Percentiles rank a stretch among this genome's conserved stretches.
Conservation (phyloP, 2,329 filamentous ascomycete genomes). For the Dactylonectria estremocensis region DNA sequence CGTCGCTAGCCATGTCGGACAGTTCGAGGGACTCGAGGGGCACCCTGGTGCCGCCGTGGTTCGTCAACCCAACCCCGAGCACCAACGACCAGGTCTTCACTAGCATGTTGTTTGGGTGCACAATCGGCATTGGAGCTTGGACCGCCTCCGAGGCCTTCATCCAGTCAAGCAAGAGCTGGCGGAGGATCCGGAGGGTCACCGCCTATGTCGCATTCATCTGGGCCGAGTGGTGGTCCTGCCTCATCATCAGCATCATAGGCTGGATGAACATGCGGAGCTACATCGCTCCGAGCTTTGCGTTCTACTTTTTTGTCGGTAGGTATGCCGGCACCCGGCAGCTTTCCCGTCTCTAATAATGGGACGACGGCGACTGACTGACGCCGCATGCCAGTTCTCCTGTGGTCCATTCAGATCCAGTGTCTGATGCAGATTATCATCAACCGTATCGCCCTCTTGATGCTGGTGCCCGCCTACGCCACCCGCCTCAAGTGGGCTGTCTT, state of each 20-base stretch:
- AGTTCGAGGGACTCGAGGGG: too few relatives aligned
- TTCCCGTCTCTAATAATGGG: too few relatives aligned
- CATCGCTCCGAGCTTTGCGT: constrained; percentile 51
- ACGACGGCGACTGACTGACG: constrained; percentile 17
- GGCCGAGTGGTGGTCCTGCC: constrained; percentile 41
- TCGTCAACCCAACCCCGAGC: too few relatives aligned
- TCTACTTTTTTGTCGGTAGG: constrained; percentile 45
- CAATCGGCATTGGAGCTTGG: too few relatives aligned
- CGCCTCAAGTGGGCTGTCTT: constrained; percentile 61
- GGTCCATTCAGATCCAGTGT: constrained; percentile 57
- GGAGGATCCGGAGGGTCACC: constrained; percentile 18
- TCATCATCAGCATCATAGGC: constrained; percentile 39
- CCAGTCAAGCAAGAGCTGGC: too few relatives aligned
- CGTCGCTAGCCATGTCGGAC: too few relatives aligned
- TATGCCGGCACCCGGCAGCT: constrained; percentile 27
- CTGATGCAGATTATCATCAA: constrained; percentile 68
- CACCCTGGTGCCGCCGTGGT: too few relatives aligned
- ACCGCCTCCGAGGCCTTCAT: too few relatives aligned
- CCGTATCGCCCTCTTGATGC: constrained; percentile 62
- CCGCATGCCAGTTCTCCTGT: constrained; percentile 44
- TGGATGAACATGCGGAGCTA: constrained; percentile 42
- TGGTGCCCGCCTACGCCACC: constrained; percentile 50
- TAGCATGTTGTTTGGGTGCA: too few relatives aligned
- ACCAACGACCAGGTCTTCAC: too few relatives aligned
- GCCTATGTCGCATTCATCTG: constrained; percentile 39